Evolutionary conservation across 306 rosid genomes (phyloP), one percentile per base, ranked within the genome.

Genomic region (Castanea mollissima): DNA sequence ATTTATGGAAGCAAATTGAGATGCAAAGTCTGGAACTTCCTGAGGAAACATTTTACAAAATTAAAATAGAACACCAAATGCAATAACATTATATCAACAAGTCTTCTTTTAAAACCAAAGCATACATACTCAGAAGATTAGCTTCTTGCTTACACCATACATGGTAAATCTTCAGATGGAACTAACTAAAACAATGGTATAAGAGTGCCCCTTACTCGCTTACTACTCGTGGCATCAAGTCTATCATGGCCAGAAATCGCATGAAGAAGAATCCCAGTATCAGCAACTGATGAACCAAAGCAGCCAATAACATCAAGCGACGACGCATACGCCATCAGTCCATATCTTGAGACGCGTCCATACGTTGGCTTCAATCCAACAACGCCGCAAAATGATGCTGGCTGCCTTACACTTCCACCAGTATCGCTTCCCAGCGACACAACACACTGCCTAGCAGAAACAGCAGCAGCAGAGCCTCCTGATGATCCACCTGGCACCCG

Each of bases 391-490:
- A 95, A 95, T 7, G 97, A 93, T 34, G 99, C 99, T 12, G 99
- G 99, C 87, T 93, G 99, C 87, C 99, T 87, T 80, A 95, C 99
- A 74, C 99, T 95, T 81, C 99, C 99, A 73, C 99, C 99, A 20
- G 99, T 93, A 84, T 95, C 99, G 86, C 99, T 95, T 85, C 99
- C 99, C 82, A 95, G 80, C 0, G 99, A 90, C 25, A 93, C 96
- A 68, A 91, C 89, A 79, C 98, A 89, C 89, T 95, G 99, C 83
- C 98, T 85, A 14, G 96, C 98, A 79, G 99, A 93, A 79, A 95
- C 99, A 71, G 99, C 99, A 60, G 98, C 94, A 20, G 99, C 99
- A 0, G 99, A 95, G 71, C 99, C 99, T 49, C 98, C 99, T 0
- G 98, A 95, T 5, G 99, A 95, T 58, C 99, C 99, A 69, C 99